Percentiles rank a stretch among this genome's conserved stretches.
phyloP scores from a whole-genome alignment of 768 basidiomycete genomes.

The Fomitopsis serialis region DNA sequence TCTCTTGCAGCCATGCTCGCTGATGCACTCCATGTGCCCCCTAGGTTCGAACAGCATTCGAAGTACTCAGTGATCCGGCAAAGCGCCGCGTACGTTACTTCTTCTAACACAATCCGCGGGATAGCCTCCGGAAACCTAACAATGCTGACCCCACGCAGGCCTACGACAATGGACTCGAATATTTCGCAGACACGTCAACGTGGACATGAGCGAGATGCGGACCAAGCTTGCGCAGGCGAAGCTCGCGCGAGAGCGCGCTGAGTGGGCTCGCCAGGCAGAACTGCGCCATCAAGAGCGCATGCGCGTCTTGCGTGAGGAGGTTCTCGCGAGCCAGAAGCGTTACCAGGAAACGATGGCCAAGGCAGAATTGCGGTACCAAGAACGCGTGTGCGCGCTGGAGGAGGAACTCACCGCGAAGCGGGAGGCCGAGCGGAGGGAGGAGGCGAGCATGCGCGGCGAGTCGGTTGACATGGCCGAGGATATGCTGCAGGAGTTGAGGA shows the following conservation, averaged over 20 bases:
- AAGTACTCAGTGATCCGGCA: conserved; percentile 25
- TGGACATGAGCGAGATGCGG: conserved; percentile 1
- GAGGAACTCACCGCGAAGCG: conserved; percentile 19
- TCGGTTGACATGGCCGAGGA: conserved; percentile 36
- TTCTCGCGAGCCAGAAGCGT: conserved; percentile 17
- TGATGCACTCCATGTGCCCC: too few relatives aligned
- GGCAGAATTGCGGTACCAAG: conserved; percentile 23
- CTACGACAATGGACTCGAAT: conserved; percentile 26
- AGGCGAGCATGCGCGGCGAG: conserved; percentile 13
- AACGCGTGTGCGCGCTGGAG: conserved; percentile 34
- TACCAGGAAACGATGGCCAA: conserved; percentile 18
- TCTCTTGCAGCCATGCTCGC: too few relatives aligned
- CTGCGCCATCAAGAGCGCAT: conserved; percentile 47
- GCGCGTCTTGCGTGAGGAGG: conserved; percentile 31
- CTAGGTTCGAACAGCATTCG: conserved; percentile 24
- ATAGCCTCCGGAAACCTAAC: too few relatives aligned
- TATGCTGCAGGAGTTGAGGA: conserved; percentile 49
- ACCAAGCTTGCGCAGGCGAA: conserved; percentile 16
- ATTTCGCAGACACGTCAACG: conserved; percentile 10
- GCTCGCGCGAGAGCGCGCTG: conserved; percentile 21
- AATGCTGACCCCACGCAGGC: conserved; percentile 7
- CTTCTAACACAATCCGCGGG: neutral
- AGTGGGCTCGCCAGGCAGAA: conserved; percentile 35
- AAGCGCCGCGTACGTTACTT: conserved; percentile 22
- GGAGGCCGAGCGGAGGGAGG: conserved; percentile 33